Percentiles rank a stretch among this genome's conserved stretches.
Evolutionary conservation across 2,329 filamentous ascomycete genomes (phyloP).

Genomic region (Aureobasidium namibiae): DNA sequence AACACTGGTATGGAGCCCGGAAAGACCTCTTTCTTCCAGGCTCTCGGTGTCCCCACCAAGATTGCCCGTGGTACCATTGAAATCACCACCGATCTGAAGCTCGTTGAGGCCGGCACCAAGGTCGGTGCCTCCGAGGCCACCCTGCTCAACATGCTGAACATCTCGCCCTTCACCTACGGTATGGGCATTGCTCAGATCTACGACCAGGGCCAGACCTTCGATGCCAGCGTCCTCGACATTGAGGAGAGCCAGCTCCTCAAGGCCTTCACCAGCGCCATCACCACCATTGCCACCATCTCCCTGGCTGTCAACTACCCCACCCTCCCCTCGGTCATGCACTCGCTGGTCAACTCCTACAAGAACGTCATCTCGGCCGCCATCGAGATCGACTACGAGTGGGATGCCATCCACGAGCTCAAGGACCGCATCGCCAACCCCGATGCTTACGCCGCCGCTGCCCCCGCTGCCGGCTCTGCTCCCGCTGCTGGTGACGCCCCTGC

Average conservation of each 20-base stretch:
- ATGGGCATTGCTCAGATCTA: conserved; percentile 96
- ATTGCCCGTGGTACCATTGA: conserved; percentile 99
- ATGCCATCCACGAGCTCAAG: conserved; percentile 95
- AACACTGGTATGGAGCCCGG: conserved; percentile 99
- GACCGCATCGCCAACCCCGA: conserved; percentile 99
- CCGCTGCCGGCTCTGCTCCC: conserved; percentile 53
- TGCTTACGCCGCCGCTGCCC: conserved; percentile 79
- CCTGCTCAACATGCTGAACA: conserved; percentile 99
- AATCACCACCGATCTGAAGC: conserved; percentile 96
- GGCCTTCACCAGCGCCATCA: conserved; percentile 71
- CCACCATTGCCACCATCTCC: conserved; percentile 82
- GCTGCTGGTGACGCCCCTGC: conserved; percentile 44
- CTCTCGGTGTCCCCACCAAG: conserved; percentile 99
- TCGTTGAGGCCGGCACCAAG: conserved; percentile 85
- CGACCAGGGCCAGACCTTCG: conserved; percentile 92
- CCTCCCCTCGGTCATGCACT: conserved; percentile 92
- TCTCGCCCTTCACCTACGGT: conserved; percentile 99
- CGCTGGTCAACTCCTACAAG: conserved; percentile 96
- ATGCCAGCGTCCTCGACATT: conserved; percentile 79
- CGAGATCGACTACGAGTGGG: conserved; percentile 86
- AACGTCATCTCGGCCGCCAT: conserved; percentile 84
- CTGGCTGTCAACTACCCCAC: conserved; percentile 93
- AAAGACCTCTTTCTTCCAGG: conserved; percentile 99
- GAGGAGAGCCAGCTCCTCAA: conserved; percentile 88
- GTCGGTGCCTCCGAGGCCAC: conserved; percentile 98